Evolutionary conservation across 2,329 filamentous ascomycete species (phyloP).

Genomic region (Penicillium griseofulvum): DNA sequence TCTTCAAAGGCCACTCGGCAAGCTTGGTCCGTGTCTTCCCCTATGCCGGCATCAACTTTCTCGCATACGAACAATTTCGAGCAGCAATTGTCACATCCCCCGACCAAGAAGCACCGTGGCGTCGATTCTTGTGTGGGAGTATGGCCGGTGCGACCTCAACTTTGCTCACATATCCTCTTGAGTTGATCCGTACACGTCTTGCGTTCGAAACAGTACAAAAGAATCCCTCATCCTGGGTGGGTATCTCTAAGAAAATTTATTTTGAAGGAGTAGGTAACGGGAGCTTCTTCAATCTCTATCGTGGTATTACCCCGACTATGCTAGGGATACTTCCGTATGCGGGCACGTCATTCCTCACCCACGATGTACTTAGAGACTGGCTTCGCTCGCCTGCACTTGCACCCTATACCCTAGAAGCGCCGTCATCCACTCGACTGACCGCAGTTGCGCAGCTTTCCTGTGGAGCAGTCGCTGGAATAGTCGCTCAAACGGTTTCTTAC

Average conservation of each 20-base stretch:
- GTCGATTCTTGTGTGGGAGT: constrained; percentile 55
- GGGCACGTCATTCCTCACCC: constrained; percentile 89
- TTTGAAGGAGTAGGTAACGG: constrained; percentile 61
- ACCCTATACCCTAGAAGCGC: constrained; percentile 67
- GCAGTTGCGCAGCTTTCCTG: neutral
- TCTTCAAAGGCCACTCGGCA: constrained; percentile 92
- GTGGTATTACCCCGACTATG: constrained; percentile 85
- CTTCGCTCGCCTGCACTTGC: constrained; percentile 70
- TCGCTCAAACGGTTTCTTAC: constrained; percentile 89
- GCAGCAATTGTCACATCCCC: constrained; percentile 68
- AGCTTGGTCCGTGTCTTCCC: constrained; percentile 93
- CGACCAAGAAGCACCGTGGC: constrained; percentile 73
- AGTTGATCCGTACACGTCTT: constrained; percentile 85
- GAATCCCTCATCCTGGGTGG: constrained; percentile 61
- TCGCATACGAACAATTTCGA: constrained; percentile 95
- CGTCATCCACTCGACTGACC: constrained; percentile 38
- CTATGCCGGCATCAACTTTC: constrained; percentile 95
- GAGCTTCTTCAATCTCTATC: constrained; percentile 87
- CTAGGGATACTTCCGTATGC: constrained; percentile 97
- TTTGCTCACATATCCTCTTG: constrained; percentile 92
- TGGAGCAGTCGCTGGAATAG: constrained; percentile 79
- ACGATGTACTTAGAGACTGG: constrained; percentile 83
- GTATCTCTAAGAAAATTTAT: constrained; percentile 84
- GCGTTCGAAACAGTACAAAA: constrained; percentile 81
- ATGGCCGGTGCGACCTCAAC: constrained; percentile 77